Evolutionary conservation across 1,284 basidiomycete genomes (phyloP).

Genomic region (Ustanciosporium gigantosporum): DNA sequence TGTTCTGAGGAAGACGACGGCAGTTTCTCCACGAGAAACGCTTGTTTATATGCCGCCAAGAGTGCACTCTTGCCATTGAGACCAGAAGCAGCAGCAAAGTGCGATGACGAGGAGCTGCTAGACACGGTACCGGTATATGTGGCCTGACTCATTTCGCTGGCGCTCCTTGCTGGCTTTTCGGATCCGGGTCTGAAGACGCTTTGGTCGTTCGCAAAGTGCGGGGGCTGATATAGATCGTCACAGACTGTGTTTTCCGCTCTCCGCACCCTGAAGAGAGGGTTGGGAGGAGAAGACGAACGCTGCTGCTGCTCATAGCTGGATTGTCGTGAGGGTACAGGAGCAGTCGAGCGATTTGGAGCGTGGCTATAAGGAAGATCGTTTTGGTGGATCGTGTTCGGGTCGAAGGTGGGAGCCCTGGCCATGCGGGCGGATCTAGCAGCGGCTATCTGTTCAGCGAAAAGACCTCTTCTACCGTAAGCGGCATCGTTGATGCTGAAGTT

Average conservation of each 20-base stretch:
- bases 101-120: constrained; percentile 10
- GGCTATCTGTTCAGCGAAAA: constrained; percentile 33
- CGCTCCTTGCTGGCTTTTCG: neutral
- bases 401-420: constrained; percentile 17
- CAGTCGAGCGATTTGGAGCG: neutral
- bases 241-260: no score
- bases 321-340: constrained; percentile 5
- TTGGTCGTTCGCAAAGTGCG: neutral
- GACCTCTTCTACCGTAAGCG: constrained; percentile 13
- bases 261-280: neutral
- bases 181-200: neutral
- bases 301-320: constrained; percentile 21
- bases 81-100: constrained; percentile 13
- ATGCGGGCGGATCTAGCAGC: constrained; percentile 22
- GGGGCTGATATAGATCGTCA: neutral
- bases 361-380: no score
- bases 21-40: constrained; percentile 4
- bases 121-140: neutral
- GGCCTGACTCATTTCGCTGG: neutral
- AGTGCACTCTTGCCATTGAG: constrained; percentile 21
- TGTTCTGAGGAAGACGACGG: constrained; percentile 3
- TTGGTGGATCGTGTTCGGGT: no score
- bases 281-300: no score
- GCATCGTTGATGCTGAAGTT: constrained; percentile 18
- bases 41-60: constrained; percentile 30